These are phyloP conservation scores for Nasturtium officinale DNA, from an alignment of 345 rosid genomes.

Conservation along the genomic window DNA sequence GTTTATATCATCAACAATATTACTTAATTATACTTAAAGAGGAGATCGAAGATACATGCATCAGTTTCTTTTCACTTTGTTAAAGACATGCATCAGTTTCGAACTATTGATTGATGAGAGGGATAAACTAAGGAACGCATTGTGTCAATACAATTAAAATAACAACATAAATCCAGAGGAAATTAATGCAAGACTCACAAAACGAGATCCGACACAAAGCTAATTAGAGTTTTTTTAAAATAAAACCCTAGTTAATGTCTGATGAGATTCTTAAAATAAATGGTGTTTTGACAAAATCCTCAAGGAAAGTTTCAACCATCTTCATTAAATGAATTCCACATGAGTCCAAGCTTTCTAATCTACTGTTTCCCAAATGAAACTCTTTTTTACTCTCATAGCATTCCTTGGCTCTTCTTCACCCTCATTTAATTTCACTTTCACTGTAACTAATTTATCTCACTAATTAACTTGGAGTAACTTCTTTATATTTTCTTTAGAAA, in stretches of 20 bases:
- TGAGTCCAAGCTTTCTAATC: slow-evolving; percentile 66
- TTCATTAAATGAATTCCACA: slow-evolving; percentile 68
- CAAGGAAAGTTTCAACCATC: slow-evolving; percentile 48
- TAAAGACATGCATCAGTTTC: slow-evolving; percentile 32
- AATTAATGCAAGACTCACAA: slow-evolving; percentile 46
- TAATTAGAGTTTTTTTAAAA: slow-evolving; percentile 36
- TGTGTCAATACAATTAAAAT: slow-evolving; percentile 31
- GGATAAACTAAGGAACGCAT: slow-evolving; percentile 4
- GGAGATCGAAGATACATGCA: slow-evolving; percentile 30
- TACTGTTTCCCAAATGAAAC: slow-evolving; percentile 46
- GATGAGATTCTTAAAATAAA: slow-evolving; percentile 43
- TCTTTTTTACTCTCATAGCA: slow-evolving; percentile 39
- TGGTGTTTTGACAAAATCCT: slow-evolving; percentile 37
- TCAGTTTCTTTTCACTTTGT: neutral
- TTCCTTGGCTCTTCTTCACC: slow-evolving; percentile 3
- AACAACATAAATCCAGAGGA: slow-evolving; percentile 43
- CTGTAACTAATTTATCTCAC: neutral
- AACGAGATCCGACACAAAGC: slow-evolving; percentile 63
- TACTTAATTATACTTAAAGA: slow-evolving; percentile 12
- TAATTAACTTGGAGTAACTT: neutral
- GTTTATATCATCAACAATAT: neutral
- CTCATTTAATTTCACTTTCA: slow-evolving; percentile 13
- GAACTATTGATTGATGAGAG: slow-evolving; percentile 29
- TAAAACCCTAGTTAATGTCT: slow-evolving; percentile 44
- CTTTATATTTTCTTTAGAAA: neutral